phyloP scores from a whole-genome alignment of 176 grass and related monocot genomes.

The Saccharum officinarum region DNA sequence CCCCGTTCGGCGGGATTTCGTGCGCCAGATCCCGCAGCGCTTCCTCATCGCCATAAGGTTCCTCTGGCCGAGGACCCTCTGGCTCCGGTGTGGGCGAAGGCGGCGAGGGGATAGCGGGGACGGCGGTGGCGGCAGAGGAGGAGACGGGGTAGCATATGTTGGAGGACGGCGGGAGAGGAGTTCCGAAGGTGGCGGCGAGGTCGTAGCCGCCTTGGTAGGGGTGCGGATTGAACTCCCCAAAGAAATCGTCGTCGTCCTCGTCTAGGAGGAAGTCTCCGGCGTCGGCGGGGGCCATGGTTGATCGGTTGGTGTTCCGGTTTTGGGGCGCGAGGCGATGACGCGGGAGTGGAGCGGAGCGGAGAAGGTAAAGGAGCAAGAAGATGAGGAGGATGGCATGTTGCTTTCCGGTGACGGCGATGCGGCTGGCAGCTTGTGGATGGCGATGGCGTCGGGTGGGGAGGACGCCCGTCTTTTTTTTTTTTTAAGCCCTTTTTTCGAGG shows the following conservation, averaged over 20 bases:
- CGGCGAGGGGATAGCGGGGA: not conserved
- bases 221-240: constrained; percentile 47
- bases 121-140: not conserved
- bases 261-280: not conserved
- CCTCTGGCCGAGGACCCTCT: not conserved
- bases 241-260: constrained; percentile 53
- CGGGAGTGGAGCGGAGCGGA: not conserved
- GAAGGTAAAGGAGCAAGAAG: not conserved
- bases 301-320: not conserved
- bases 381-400: constrained; percentile 18
- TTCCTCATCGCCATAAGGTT: constrained; percentile 29
- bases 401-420: constrained; percentile 11
- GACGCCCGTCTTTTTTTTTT: no score
- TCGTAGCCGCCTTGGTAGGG: constrained; percentile 63
- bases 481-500: no score
- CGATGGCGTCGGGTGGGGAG: not conserved
- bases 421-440: not conserved
- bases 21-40: not conserved
- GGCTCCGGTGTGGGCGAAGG: not conserved
- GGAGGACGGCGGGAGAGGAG: constrained; percentile 44
- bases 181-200: constrained; percentile 38
- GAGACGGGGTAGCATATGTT: constrained; percentile 54
- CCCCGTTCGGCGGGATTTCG: not conserved
- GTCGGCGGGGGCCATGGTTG: constrained; percentile 6
- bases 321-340: not conserved